Evolutionary conservation across 768 basidiomycete genomes (phyloP).

Genomic region (Termitomyces sp.): DNA sequence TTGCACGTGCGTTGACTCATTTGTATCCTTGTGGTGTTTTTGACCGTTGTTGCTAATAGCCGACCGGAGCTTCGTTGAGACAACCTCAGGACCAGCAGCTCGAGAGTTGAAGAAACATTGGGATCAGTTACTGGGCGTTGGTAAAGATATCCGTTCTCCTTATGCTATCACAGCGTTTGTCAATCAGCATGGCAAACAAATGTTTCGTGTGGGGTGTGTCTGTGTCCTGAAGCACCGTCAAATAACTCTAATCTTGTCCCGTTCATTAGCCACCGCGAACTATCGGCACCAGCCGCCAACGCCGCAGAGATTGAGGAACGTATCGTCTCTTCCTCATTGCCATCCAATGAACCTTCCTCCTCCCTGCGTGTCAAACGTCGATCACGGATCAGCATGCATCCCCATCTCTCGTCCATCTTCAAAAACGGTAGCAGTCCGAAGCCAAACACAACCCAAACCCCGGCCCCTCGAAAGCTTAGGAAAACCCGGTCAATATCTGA

Average conservation of each 20-base stretch:
- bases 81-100: slow-evolving; percentile 71
- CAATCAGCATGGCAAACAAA: slow-evolving; percentile 75
- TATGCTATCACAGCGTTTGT: slow-evolving; percentile 81
- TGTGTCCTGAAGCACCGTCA: neutral
- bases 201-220: slow-evolving; percentile 73
- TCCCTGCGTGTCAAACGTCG: slow-evolving; percentile 48
- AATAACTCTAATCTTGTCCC: slow-evolving; percentile 2
- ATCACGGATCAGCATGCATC: slow-evolving; percentile 69
- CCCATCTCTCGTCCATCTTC: slow-evolving; percentile 45
- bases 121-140: slow-evolving; percentile 67
- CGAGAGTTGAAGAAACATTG: slow-evolving; percentile 74
- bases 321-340: slow-evolving; percentile 27
- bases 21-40: slow-evolving; percentile 2
- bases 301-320: slow-evolving; percentile 49
- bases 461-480: slow-evolving; percentile 53
- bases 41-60: slow-evolving; percentile 34
- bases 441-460: slow-evolving; percentile 23
- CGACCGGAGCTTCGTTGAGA: slow-evolving; percentile 78
- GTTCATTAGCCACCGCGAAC: slow-evolving; percentile 49
- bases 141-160: slow-evolving; percentile 65
- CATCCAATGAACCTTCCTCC: slow-evolving; percentile 30
- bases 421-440: slow-evolving; percentile 31
- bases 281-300: slow-evolving; percentile 56
- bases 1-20: slow-evolving; percentile 47
- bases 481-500: slow-evolving; percentile 79